Evolutionary conservation across 148 eudicot genomes (phyloP).

Genomic region (Chenopodium album): DNA sequence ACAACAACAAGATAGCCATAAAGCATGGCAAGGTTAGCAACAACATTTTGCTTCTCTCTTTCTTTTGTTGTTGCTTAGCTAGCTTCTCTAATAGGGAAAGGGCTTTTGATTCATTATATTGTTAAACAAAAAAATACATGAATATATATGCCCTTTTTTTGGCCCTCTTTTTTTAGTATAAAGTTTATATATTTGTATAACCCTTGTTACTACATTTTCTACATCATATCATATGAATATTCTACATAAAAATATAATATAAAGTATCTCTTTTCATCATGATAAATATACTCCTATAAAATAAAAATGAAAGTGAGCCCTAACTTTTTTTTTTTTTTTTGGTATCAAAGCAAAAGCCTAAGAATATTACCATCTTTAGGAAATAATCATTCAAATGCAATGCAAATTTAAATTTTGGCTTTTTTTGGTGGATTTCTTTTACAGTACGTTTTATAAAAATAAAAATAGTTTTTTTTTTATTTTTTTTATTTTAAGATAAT

Average conservation of each 20-base stretch:
- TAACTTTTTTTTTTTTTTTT: background rate
- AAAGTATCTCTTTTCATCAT: background rate
- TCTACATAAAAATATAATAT: background rate
- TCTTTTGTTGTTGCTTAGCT: background rate
- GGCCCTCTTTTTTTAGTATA: slow-evolving; percentile 24
- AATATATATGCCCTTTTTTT: slow-evolving; percentile 14
- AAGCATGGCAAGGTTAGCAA: slow-evolving; percentile 45
- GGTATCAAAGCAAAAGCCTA: slow-evolving; percentile 22
- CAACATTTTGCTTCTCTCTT: background rate
- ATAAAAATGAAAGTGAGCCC: background rate
- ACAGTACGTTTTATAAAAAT: background rate
- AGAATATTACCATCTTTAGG: slow-evolving; percentile 17
- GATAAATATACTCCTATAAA: background rate
- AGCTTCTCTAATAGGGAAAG: slow-evolving; percentile 19
- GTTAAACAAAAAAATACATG: background rate
- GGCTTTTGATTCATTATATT: slow-evolving; percentile 23
- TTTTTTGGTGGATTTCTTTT: background rate
- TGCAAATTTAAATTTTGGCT: slow-evolving; percentile 18
- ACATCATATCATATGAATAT: background rate
- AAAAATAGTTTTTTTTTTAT: background rate
- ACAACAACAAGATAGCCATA: slow-evolving; percentile 29
- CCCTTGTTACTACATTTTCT: background rate
- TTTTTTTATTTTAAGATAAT: slow-evolving; percentile 1
- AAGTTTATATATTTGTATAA: slow-evolving; percentile 10
- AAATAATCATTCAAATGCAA: slow-evolving; percentile 8